Conservation (phyloP, 441 rosid species). For the Pelargonium cotyledonis region DNA sequence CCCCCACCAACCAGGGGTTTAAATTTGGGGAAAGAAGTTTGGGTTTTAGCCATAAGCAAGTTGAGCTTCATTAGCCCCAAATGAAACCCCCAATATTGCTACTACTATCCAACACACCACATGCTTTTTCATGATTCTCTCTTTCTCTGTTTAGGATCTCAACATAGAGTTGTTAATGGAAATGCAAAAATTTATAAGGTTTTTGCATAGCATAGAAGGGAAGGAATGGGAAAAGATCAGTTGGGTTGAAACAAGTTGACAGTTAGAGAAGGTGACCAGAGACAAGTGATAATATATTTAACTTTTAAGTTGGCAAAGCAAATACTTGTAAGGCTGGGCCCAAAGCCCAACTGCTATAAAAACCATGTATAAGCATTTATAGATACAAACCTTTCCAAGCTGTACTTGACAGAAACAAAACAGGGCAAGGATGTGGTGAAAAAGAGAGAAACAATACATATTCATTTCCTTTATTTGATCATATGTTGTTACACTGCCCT, state of each 20-base stretch:
- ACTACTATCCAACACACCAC: neutral
- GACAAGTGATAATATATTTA: neutral
- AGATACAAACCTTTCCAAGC: neutral
- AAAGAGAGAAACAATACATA: neutral
- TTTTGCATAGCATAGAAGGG: neutral
- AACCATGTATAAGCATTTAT: neutral
- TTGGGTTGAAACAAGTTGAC: conserved; percentile 4
- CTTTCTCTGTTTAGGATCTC: neutral
- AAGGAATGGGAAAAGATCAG: neutral
- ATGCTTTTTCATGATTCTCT: conserved; percentile 10
- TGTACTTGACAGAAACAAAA: neutral
- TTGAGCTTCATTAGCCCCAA: conserved; percentile 22
- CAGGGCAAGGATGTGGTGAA: neutral
- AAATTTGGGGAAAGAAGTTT: too few species aligned
- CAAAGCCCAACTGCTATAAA: neutral
- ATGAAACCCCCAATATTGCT: conserved; percentile 14
- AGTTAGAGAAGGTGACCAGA: neutral
- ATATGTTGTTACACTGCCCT: too few species aligned
- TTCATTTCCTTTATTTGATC: neutral
- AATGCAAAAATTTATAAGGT: neutral
- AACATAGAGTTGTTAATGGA: too few species aligned
- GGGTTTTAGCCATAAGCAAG: conserved; percentile 28
- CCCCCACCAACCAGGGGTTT: too few species aligned
- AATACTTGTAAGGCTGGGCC: neutral
- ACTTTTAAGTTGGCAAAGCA: neutral